Base-by-base conservation (phyloP, 768 basidiomycete genomes). In the Chalciporus chontae region DNA sequence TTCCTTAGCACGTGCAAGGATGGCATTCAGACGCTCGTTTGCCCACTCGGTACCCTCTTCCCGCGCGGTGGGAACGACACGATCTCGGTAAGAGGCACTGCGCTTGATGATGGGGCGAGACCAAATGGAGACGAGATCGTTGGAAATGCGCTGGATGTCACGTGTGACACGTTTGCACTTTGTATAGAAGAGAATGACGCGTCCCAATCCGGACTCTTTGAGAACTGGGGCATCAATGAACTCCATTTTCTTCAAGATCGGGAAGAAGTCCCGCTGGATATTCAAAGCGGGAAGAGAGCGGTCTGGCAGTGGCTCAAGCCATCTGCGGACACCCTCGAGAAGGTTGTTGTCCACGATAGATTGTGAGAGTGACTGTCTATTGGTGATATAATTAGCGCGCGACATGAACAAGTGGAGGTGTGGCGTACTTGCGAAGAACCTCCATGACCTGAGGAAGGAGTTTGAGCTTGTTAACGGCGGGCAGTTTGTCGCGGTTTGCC, bases 321-420 rank as follows among this genome's bases (percentile, higher is more conserved):
- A 99, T 32, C 82, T 75, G 36, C 81, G 77, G 44, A 97, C 92
- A 5, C 87, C 93, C 56, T 92, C 89, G 24, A 99, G 76, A 37
- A 98, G 81, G 55, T 94, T 93, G 67, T 94, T 94, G 71, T 99
- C 96, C 45, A 93, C 83, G 62, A 98, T 95, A 5, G 93, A 90
- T 60, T 95, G 91, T 10, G 87, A 83, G 14, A 95, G 80, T 1
- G 91, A 84, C 15, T 83, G 79, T 69, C 93, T 95, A 29, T 24
- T n/a, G 21, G 15, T 2, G 27, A 21, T 8, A 9, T 24, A 9
- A 29, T 57, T 5, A 57, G 47, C 23, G 1, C 23, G 11, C 1
- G 11, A 13, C 8, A 1, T n/a, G 21, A 13, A 11, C 23, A 15
- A 4, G 5, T 19, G 4, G 3, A 10, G 2, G 14, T 37, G 41